Base-by-base conservation (phyloP, 306 rosid species). In the Cyclanthera cordifolia region DNA sequence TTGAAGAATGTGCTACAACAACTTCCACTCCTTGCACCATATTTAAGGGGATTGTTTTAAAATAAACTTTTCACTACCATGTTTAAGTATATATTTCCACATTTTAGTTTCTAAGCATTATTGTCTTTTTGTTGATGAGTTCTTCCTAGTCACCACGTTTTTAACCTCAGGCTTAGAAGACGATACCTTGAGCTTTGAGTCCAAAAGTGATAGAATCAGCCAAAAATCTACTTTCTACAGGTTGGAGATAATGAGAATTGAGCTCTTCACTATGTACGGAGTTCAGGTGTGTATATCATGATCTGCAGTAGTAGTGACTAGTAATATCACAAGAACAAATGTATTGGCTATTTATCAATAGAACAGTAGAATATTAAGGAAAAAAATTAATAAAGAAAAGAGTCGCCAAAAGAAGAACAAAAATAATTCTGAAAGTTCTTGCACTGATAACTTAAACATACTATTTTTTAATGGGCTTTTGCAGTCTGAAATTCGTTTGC, bases 261-360 rank as follows among this genome's bases (percentile, higher is more conserved):
- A 85, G 81, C 83, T 92, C 58, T 83, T 84, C 86, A 82, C 95
- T 11, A 78, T 87, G 21, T 92, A 92, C 79, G 98, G 98, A 67
- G 71, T 75, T 81, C 93, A 92, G 98, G 98, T 84, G 79, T 72
- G 98, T 82, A 50, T 78, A 80, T 67, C 49, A 46, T 4, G 43
- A 54, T 63, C 69, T 41, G 12, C 23, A 20, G 12, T 37, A 63
- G 17, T 14, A 41, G 30, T 13, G 41, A 63, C 41, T n/a, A 41
- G 45, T 20, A 41, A 5, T 41, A 63, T 63, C 52, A 19, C 27
- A 21, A 61, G 32, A 21, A 63, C 6, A 6, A 43, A 39, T 6
- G 50, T 11, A 21, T 20, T 41, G 51, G 51, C 19, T 63, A 12
- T 39, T 39, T 39, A 41, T 63, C 32, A 28, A 5, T 63, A 4